These are phyloP conservation scores for Hygrophoropsis aurantiaca DNA, from an alignment of 768 basidiomycete species.

Conservation along the genomic window DNA sequence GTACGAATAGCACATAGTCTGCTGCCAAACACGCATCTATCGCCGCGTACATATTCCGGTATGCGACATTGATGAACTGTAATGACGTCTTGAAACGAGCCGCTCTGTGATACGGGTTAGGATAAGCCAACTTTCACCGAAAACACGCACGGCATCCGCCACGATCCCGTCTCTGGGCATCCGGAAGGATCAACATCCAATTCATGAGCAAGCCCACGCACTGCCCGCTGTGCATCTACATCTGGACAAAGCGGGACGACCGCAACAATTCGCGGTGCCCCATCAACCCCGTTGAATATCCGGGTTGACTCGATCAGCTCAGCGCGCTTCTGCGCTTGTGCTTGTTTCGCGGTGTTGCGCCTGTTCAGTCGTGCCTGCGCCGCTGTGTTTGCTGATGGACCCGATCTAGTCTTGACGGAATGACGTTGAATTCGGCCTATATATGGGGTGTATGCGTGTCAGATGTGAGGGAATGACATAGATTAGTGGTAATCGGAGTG, in stretches of 20 bases:
- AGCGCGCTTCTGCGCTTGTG: slow-evolving; percentile 69
- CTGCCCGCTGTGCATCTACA: slow-evolving; percentile 50
- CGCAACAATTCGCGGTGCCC: slow-evolving; percentile 82
- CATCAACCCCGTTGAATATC: slow-evolving; percentile 77
- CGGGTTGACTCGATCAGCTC: slow-evolving; percentile 68
- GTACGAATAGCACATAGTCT: slow-evolving; percentile 85
- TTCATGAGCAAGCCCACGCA: slow-evolving; percentile 57
- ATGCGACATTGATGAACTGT: slow-evolving; percentile 79
- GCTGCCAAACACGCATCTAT: slow-evolving; percentile 86
- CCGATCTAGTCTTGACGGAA: slow-evolving; percentile 55
- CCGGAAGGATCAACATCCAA: slow-evolving; percentile 52
- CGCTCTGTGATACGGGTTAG: slow-evolving; percentile 46
- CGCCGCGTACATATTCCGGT: slow-evolving; percentile 69
- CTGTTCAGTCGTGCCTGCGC: slow-evolving; percentile 78
- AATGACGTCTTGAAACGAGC: slow-evolving; percentile 90
- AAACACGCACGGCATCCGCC: no score
- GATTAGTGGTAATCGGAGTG: not conserved
- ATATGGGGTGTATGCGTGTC: no score
- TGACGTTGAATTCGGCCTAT: slow-evolving; percentile 59
- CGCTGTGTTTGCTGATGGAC: slow-evolving; percentile 45
- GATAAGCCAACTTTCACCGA: no score
- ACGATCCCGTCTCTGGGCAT: no score
- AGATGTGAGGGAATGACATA: not conserved
- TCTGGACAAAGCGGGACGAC: slow-evolving; percentile 82
- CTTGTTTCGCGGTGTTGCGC: slow-evolving; percentile 83